These are phyloP conservation scores for Trichoderma afroharzianum DNA, from an alignment of 2,329 filamentous ascomycete species.

Conservation along the genomic window DNA sequence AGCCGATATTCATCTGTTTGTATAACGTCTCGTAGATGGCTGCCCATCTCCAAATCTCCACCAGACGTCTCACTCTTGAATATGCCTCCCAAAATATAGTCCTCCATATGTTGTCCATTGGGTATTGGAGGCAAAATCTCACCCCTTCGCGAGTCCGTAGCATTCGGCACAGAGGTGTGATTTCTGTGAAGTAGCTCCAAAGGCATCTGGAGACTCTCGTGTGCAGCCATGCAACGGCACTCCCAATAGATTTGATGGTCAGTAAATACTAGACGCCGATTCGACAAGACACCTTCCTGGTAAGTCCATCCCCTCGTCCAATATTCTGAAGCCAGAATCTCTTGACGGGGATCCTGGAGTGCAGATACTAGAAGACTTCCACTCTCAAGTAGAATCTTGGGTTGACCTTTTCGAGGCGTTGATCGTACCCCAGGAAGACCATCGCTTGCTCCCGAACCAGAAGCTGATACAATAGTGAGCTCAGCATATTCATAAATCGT, in stretches of 20 bases:
- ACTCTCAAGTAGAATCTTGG: neutral
- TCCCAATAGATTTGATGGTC: slow-evolving; percentile 25
- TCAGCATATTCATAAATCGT: slow-evolving; percentile 12
- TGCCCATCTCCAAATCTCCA: neutral
- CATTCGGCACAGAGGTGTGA: neutral
- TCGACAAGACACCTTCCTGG: slow-evolving; percentile 19
- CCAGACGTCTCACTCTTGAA: slow-evolving; percentile 5
- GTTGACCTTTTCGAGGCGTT: neutral
- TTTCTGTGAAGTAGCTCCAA: neutral
- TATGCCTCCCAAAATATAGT: slow-evolving; percentile 5
- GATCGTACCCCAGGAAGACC: neutral
- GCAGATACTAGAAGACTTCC: neutral
- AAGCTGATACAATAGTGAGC: slow-evolving; percentile 10
- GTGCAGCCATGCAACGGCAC: slow-evolving; percentile 19
- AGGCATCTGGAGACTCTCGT: slow-evolving; percentile 6
- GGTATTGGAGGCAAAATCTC: neutral
- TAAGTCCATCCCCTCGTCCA: slow-evolving; percentile 20
- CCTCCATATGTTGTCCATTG: slow-evolving; percentile 6
- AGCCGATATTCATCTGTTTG: slow-evolving; percentile 6
- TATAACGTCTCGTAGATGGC: neutral
- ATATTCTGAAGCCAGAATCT: slow-evolving; percentile 15
- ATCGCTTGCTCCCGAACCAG: slow-evolving; percentile 5
- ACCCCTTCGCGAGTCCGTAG: neutral
- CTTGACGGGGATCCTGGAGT: slow-evolving; percentile 7
- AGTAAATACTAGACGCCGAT: slow-evolving; percentile 23